phyloP scores from a whole-genome alignment of 768 basidiomycete species.

The Mycena haematopus region DNA sequence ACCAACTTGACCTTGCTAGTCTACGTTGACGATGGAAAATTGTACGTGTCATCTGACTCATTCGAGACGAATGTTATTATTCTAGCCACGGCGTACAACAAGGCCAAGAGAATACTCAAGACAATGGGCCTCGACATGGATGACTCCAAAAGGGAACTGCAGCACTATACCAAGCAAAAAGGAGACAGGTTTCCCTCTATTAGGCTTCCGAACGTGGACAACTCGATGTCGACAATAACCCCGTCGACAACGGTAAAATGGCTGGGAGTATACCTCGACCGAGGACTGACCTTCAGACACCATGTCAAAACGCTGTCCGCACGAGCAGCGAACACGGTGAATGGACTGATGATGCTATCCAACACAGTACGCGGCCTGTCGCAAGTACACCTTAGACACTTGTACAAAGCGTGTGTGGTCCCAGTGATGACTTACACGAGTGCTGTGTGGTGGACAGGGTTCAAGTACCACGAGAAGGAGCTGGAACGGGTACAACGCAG shows the following conservation, averaged over 20 bases:
- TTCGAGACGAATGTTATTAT: constrained; percentile 32
- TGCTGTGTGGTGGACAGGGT: constrained; percentile 41
- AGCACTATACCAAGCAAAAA: constrained; percentile 34
- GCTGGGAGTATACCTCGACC: constrained; percentile 44
- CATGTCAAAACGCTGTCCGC: constrained; percentile 36
- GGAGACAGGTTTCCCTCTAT: constrained; percentile 25
- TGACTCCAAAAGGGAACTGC: constrained; percentile 36
- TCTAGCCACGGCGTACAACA: constrained; percentile 29
- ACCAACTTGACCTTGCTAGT: constrained; percentile 30
- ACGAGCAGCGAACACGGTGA: constrained; percentile 35
- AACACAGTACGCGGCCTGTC: constrained; percentile 43
- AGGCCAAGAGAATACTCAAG: background rate
- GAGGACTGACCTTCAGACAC: constrained; percentile 39
- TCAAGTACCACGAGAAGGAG: constrained; percentile 30
- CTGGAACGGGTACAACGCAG: constrained; percentile 38
- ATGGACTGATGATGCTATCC: constrained; percentile 38
- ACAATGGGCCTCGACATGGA: background rate
- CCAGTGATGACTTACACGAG: constrained; percentile 43
- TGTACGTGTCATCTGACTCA: constrained; percentile 33
- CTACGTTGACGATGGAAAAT: constrained; percentile 43
- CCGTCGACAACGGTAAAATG: constrained; percentile 33
- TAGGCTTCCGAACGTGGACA: constrained; percentile 14
- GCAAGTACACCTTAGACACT: constrained; percentile 35
- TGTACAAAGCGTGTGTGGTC: constrained; percentile 39
- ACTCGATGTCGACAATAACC: constrained; percentile 4